A percentile compares a stretch with the other conserved stretches of the same genome.
phyloP scores from a whole-genome alignment of 2,329 filamentous ascomycete genomes.

The Sclerotinia minor region DNA sequence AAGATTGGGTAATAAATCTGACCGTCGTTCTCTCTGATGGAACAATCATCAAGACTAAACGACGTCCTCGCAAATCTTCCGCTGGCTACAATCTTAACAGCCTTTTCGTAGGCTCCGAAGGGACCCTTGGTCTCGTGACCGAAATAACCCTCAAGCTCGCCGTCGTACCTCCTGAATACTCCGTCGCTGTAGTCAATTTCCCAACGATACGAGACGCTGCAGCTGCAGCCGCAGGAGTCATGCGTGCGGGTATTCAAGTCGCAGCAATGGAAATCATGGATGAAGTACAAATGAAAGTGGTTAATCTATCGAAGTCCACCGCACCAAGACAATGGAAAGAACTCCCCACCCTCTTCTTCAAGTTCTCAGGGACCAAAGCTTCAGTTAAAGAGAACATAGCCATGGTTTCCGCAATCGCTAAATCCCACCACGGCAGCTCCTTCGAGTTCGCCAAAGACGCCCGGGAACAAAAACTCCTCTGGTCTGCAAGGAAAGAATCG shows the following conservation, averaged over 20 bases:
- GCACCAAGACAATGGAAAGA: slow-evolving; percentile 71
- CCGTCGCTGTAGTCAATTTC: slow-evolving; percentile 78
- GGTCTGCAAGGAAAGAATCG: slow-evolving; percentile 79
- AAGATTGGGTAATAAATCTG: slow-evolving; percentile 82
- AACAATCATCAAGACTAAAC: slow-evolving; percentile 74
- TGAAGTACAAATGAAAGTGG: slow-evolving; percentile 81
- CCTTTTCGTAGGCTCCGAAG: slow-evolving; percentile 79
- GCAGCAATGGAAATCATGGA: slow-evolving; percentile 73
- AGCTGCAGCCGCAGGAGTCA: slow-evolving; percentile 71
- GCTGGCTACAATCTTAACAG: slow-evolving; percentile 82
- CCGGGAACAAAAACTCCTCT: slow-evolving; percentile 72
- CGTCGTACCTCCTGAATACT: slow-evolving; percentile 72
- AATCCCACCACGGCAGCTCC: slow-evolving; percentile 59
- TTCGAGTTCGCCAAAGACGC: slow-evolving; percentile 77
- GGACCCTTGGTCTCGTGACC: slow-evolving; percentile 77
- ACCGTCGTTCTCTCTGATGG: slow-evolving; percentile 80
- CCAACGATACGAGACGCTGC: slow-evolving; percentile 75
- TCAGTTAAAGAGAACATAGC: slow-evolving; percentile 77
- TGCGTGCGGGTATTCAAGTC: slow-evolving; percentile 55
- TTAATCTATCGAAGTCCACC: slow-evolving; percentile 73
- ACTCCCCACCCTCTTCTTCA: slow-evolving; percentile 78
- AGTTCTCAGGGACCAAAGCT: slow-evolving; percentile 76
- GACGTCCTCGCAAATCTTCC: slow-evolving; percentile 75
- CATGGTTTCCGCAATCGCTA: slow-evolving; percentile 67
- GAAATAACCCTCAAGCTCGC: slow-evolving; percentile 81